These are phyloP conservation scores for Melaleuca alternifolia DNA, from an alignment of 345 rosid genomes.

Conservation along the genomic window DNA sequence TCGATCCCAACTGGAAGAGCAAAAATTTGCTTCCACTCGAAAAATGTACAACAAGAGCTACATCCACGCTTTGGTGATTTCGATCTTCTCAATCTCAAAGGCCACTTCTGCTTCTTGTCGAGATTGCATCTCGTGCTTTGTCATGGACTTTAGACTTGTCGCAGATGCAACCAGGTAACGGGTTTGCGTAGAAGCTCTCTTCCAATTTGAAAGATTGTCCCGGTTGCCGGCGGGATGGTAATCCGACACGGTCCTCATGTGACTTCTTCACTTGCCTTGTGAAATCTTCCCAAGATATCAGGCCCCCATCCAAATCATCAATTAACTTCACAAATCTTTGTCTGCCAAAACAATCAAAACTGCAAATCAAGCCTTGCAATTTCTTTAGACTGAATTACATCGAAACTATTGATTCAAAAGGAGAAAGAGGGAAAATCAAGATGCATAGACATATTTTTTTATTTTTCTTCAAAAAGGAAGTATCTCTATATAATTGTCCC, in stretches of 20 bases:
- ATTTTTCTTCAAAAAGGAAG: neutral
- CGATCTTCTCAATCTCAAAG: neutral
- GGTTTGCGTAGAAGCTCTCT: constrained; percentile 68
- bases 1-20: neutral
- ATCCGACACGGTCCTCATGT: constrained; percentile 46
- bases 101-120: neutral
- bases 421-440: no score
- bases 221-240: constrained; percentile 28
- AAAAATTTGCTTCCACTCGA: neutral
- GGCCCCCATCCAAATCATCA: constrained; percentile 38
- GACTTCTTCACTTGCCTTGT: constrained; percentile 24
- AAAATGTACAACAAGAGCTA: neutral
- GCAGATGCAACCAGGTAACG: constrained; percentile 68
- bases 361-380: neutral
- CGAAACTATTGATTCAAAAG: neutral
- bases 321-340: constrained; percentile 40
- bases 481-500: neutral
- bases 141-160: constrained; percentile 2
- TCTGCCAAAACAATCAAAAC: constrained; percentile 19
- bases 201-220: constrained; percentile 28
- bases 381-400: neutral
- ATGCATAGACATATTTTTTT: neutral
- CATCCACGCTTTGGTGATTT: neutral
- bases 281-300: constrained; percentile 40
- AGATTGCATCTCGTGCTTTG: neutral